Conservation (phyloP, 495 filamentous ascomycete species). For the Darksidea phi region DNA sequence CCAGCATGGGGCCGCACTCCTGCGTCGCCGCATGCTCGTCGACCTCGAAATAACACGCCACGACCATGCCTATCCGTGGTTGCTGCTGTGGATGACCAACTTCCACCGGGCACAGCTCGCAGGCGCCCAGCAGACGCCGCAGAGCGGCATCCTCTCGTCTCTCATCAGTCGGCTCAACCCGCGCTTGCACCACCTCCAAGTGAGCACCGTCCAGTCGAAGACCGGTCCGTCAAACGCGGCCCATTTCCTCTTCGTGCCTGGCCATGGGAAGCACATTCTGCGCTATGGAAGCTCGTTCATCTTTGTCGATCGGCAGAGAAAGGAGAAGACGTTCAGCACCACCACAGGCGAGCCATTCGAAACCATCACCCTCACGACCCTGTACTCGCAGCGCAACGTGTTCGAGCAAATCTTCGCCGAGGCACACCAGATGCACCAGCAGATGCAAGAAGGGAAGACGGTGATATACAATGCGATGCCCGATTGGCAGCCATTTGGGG, state of each 20-base stretch:
- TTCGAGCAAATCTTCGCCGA: constrained; percentile 84
- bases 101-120: constrained; percentile 63
- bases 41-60: constrained; percentile 92
- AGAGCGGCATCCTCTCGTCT: constrained; percentile 51
- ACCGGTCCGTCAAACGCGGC: constrained; percentile 72
- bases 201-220: constrained; percentile 62
- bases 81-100: constrained; percentile 87
- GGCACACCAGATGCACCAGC: constrained; percentile 72
- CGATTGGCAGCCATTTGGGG: constrained; percentile 80
- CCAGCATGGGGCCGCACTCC: constrained; percentile 64
- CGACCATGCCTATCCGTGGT: constrained; percentile 91
- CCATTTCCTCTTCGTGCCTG: constrained; percentile 84
- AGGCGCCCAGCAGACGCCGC: constrained; percentile 39
- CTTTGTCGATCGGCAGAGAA: constrained; percentile 75
- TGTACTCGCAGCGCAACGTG: constrained; percentile 81
- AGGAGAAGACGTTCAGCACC: constrained; percentile 66
- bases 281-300: constrained; percentile 84
- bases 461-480: constrained; percentile 83
- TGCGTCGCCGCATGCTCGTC: constrained; percentile 84
- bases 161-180: constrained; percentile 60
- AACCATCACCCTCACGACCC: constrained; percentile 85
- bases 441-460: constrained; percentile 87
- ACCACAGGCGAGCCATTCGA: constrained; percentile 84
- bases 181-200: constrained; percentile 64
- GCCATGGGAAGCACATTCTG: constrained; percentile 81